Conservation (phyloP, 495 filamentous ascomycete species). For the Gamarada debralockiae region DNA sequence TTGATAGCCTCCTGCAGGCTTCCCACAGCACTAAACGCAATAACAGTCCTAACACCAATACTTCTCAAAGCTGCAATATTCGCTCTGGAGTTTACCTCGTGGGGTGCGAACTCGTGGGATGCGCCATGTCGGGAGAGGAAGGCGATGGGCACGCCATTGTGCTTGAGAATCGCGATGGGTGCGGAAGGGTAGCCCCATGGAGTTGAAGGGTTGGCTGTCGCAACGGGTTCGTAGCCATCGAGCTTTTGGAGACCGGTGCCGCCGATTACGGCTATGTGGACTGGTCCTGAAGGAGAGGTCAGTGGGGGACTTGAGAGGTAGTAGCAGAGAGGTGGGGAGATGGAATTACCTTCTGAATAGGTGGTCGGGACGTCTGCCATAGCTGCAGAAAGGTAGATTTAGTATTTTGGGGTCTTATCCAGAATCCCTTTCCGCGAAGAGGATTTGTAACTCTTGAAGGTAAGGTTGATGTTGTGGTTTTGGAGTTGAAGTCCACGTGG, state of each 20-base stretch:
- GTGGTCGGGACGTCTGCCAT: slow-evolving; percentile 55
- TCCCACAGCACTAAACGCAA: slow-evolving; percentile 95
- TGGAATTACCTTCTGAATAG: slow-evolving; percentile 42
- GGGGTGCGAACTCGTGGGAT: slow-evolving; percentile 85
- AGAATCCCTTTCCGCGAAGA: background rate
- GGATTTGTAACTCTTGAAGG: too few species aligned
- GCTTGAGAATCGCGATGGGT: slow-evolving; percentile 84
- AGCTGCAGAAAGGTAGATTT: slow-evolving; percentile 7
- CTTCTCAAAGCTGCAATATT: slow-evolving; percentile 93
- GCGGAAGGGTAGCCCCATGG: slow-evolving; percentile 94
- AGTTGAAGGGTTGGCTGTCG: slow-evolving; percentile 64
- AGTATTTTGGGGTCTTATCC: too few species aligned
- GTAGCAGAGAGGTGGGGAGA: slow-evolving; percentile 8
- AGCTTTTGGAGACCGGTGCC: slow-evolving; percentile 81
- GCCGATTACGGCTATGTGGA: slow-evolving; percentile 93
- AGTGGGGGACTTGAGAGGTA: background rate
- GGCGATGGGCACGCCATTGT: slow-evolving; percentile 75
- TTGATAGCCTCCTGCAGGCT: slow-evolving; percentile 86
- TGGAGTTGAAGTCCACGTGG: background rate
- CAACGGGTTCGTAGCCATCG: slow-evolving; percentile 75
- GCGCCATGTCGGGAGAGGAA: slow-evolving; percentile 91
- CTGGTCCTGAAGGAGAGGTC: slow-evolving; percentile 50
- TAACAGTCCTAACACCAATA: slow-evolving; percentile 82
- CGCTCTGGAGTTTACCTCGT: slow-evolving; percentile 85
- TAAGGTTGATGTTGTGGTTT: background rate